phyloP scores from a whole-genome alignment of 2,329 filamentous ascomycete species.

The Cladobotryum mycophilum region DNA sequence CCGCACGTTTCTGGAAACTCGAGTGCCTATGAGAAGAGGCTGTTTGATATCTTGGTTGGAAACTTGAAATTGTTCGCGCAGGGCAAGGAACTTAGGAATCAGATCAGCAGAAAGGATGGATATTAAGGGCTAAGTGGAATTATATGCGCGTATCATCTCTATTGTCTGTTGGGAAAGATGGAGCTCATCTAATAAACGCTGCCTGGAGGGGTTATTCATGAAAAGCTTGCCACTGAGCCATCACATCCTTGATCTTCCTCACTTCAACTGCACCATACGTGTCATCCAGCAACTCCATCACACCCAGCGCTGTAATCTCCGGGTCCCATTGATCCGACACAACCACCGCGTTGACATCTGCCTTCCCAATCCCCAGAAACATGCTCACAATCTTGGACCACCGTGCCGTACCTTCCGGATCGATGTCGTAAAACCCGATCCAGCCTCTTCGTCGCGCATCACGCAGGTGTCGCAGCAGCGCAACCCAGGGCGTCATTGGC shows the following conservation, averaged over 20 bases:
- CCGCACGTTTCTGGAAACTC: slow-evolving; percentile 43
- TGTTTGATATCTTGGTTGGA: slow-evolving; percentile 35
- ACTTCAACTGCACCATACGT: slow-evolving; percentile 20
- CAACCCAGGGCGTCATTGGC: slow-evolving; percentile 24
- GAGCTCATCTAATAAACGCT: too few relatives aligned
- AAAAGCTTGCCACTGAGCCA: neutral
- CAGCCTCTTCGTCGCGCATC: slow-evolving; percentile 24
- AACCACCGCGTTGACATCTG: slow-evolving; percentile 22
- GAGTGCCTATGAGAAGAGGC: slow-evolving; percentile 32
- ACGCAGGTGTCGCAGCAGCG: slow-evolving; percentile 24
- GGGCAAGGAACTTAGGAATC: slow-evolving; percentile 34
- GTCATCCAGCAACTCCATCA: slow-evolving; percentile 23
- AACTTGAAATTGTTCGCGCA: slow-evolving; percentile 35
- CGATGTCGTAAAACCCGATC: slow-evolving; percentile 25
- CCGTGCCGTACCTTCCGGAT: slow-evolving; percentile 20
- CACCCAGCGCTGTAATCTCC: slow-evolving; percentile 20
- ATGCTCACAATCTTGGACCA: slow-evolving; percentile 24
- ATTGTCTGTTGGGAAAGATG: too few relatives aligned
- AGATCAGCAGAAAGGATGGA: slow-evolving; percentile 31
- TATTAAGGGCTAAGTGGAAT: too few relatives aligned
- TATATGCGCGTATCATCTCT: too few relatives aligned
- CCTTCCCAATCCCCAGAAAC: slow-evolving; percentile 21
- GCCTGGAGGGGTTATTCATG: too few relatives aligned
- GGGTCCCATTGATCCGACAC: slow-evolving; percentile 25
- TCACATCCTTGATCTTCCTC: slow-evolving; percentile 8